Evolutionary conservation across 192 early-diverging fungal genomes (phyloP).

Genomic region (Coemansia sp.): DNA sequence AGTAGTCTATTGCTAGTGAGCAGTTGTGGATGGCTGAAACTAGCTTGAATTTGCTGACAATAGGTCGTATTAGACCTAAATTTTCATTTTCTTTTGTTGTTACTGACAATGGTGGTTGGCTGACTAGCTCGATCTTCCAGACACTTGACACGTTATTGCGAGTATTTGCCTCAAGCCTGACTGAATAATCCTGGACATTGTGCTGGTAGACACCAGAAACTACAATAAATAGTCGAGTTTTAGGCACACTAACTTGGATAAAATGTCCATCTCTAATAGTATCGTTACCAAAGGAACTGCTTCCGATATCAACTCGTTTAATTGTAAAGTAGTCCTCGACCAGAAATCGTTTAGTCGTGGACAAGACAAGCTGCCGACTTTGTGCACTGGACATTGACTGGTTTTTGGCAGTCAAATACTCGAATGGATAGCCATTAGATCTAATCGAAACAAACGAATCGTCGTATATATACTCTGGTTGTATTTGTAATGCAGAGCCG

Average conservation of each 20-base stretch:
- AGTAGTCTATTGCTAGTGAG: conserved; percentile 36
- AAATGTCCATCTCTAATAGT: conserved; percentile 72
- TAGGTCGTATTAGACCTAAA: conserved; percentile 63
- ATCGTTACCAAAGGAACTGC: conserved; percentile 48
- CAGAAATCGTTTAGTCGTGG: conserved; percentile 80
- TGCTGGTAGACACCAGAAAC: conserved; percentile 65
- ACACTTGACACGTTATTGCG: background rate
- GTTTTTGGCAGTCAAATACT: conserved; percentile 68
- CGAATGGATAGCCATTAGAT: conserved; percentile 80
- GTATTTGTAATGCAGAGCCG: conserved; percentile 73
- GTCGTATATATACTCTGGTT: conserved; percentile 79
- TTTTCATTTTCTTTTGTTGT: conserved; percentile 12
- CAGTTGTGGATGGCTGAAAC: conserved; percentile 71
- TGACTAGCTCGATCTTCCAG: conserved; percentile 1
- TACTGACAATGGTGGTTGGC: conserved; percentile 66
- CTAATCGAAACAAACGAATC: conserved; percentile 84
- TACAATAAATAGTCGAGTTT: conserved; percentile 70
- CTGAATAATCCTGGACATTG: background rate
- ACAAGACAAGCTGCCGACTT: conserved; percentile 61
- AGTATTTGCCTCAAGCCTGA: background rate
- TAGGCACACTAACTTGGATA: conserved; percentile 70
- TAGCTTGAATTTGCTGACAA: conserved; percentile 78
- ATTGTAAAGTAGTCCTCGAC: conserved; percentile 85
- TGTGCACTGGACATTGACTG: background rate
- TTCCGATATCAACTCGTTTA: conserved; percentile 43